Percentiles rank a stretch among this genome's conserved stretches.
These are phyloP conservation scores for Dunaliella sp. DNA, from an alignment of 139 green algal species.

Conservation along the genomic window DNA sequence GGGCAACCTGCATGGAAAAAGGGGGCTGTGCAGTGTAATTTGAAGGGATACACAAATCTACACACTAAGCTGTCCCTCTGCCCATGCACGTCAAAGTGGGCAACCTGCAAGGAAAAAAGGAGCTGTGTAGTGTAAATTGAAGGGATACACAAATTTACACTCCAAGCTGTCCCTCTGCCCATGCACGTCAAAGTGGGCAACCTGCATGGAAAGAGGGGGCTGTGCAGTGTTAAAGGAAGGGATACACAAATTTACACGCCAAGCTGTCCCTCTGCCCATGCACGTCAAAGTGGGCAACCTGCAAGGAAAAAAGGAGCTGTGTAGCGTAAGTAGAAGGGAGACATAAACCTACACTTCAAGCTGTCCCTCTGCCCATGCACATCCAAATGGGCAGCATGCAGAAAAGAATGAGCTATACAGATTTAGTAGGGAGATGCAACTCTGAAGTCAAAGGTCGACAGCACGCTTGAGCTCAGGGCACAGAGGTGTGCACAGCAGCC, in stretches of 20 bases:
- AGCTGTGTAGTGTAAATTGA: too few species aligned
- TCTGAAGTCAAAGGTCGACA: too few species aligned
- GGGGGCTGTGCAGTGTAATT: too few species aligned
- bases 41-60: constrained; percentile 23
- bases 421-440: too few species aligned
- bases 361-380: constrained; percentile 30
- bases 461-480: too few species aligned
- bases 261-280: background rate
- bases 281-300: background rate
- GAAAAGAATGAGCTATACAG: too few species aligned
- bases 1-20: constrained; percentile 22
- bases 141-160: constrained; percentile 22
- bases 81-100: constrained; percentile 12
- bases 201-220: background rate
- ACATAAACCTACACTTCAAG: constrained; percentile 23
- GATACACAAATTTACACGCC: too few species aligned
- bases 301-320: too few species aligned
- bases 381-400: constrained; percentile 21
- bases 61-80: constrained; percentile 27
- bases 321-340: too few species aligned
- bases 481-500: too few species aligned
- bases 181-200: constrained; percentile 43
- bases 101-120: background rate
- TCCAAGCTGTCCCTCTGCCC: constrained; percentile 34
- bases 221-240: background rate